These are phyloP conservation scores for Phragmites australis DNA, from an alignment of 176 grass and related monocot species.

Conservation along the genomic window DNA sequence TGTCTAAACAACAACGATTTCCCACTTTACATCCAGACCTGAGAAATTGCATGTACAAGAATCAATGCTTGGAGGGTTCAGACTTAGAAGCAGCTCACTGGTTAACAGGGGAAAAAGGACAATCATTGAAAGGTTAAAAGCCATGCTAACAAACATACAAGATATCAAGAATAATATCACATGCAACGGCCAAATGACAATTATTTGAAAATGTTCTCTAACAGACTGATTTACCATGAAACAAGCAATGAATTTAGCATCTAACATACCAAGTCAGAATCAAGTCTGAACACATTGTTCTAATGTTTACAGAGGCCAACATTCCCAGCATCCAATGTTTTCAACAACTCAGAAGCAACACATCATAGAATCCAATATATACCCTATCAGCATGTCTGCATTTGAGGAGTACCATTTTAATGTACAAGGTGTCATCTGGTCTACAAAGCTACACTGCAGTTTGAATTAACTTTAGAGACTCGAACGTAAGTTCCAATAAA, in stretches of 20 bases:
- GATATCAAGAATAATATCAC: slow-evolving; percentile 1
- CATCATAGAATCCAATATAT: background rate
- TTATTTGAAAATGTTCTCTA: background rate
- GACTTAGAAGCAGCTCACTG: background rate
- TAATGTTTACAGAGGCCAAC: background rate
- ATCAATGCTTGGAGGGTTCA: background rate
- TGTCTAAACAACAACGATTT: background rate
- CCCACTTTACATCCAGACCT: background rate
- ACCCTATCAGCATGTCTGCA: slow-evolving; percentile 8
- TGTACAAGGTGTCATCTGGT: background rate
- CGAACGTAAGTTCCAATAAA: background rate
- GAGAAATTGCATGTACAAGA: background rate
- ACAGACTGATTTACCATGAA: background rate
- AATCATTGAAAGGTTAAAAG: background rate
- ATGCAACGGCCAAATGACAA: background rate
- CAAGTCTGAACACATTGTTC: slow-evolving; percentile 8
- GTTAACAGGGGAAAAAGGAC: background rate
- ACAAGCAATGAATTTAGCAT: slow-evolving; percentile 21
- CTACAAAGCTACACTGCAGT: background rate
- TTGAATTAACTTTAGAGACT: background rate
- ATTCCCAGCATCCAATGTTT: background rate
- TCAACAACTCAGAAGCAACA: background rate
- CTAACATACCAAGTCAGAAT: background rate
- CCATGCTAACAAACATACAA: background rate
- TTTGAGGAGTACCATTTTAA: slow-evolving; percentile 19